A percentile compares a stretch with the other conserved stretches of the same genome.
These are phyloP conservation scores for Suillus paluster DNA, from an alignment of 768 basidiomycete species.

Conservation along the genomic window DNA sequence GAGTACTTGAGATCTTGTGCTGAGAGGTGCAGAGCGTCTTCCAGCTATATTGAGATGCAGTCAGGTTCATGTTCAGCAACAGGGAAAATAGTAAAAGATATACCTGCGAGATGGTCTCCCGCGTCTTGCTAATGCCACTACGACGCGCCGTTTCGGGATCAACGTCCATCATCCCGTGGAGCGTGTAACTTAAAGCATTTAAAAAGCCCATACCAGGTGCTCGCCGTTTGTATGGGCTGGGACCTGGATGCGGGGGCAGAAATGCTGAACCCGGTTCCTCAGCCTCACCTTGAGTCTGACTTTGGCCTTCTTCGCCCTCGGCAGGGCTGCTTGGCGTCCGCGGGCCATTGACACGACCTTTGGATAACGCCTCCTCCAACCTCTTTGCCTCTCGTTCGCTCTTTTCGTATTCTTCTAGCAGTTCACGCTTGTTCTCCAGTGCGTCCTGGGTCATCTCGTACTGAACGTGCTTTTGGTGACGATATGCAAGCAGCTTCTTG, in stretches of 20 bases:
- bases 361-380: conserved; percentile 84
- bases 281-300: conserved; percentile 35
- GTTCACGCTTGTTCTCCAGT: conserved; percentile 81
- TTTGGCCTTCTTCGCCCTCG: conserved; percentile 33
- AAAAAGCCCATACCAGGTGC: conserved; percentile 85
- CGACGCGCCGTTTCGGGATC: conserved; percentile 96
- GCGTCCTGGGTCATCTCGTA: conserved; percentile 96
- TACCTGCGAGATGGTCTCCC: conserved; percentile 95
- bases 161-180: conserved; percentile 98
- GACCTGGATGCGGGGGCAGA: conserved; percentile 81
- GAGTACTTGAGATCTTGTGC: conserved; percentile 97
- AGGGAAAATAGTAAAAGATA: conserved; percentile 21
- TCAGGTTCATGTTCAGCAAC: conserved; percentile 21
- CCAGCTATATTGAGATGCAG: conserved; percentile 60
- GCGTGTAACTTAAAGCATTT: conserved; percentile 89
- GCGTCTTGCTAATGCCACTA: conserved; percentile 91
- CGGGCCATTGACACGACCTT: conserved; percentile 47
- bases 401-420: conserved; percentile 88
- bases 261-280: conserved; percentile 52
- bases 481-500: conserved; percentile 90
- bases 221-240: conserved; percentile 64
- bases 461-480: conserved; percentile 98
- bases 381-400: conserved; percentile 90
- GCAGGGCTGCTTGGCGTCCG: conserved; percentile 25
- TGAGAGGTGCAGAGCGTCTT: conserved; percentile 91